phyloP scores from a whole-genome alignment of 352 stramenopile species.

The Phytophthora kernoviae region DNA sequence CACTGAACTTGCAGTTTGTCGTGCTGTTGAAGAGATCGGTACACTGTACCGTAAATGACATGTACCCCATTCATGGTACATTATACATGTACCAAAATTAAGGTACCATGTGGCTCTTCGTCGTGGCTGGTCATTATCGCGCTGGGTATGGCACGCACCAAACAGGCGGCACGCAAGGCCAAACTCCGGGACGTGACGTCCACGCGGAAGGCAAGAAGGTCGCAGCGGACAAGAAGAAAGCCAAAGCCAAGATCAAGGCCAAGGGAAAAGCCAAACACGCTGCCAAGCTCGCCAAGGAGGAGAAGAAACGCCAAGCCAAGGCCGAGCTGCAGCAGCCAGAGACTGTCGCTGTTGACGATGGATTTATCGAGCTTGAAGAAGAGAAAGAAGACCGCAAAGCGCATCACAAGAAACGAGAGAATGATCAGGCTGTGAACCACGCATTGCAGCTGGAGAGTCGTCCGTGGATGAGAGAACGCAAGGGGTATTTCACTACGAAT shows the following conservation, averaged over 20 bases:
- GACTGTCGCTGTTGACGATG: slow-evolving; percentile 32
- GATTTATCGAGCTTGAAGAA: slow-evolving; percentile 54
- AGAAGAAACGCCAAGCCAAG: slow-evolving; percentile 42
- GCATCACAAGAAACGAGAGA: slow-evolving; percentile 9
- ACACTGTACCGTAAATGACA: neutral
- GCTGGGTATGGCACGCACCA: slow-evolving; percentile 53
- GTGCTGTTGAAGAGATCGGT: neutral
- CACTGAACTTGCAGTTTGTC: too few relatives aligned
- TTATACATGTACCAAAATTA: too few relatives aligned
- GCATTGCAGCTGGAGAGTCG: slow-evolving; percentile 49
- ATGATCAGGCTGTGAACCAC: slow-evolving; percentile 16
- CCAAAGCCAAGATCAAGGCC: slow-evolving; percentile 64
- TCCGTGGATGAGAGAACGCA: slow-evolving; percentile 73
- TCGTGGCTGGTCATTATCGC: neutral
- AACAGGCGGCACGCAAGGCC: slow-evolving; percentile 34
- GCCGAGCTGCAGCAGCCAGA: slow-evolving; percentile 2
- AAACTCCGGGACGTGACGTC: slow-evolving; percentile 40
- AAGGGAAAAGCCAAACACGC: slow-evolving; percentile 60
- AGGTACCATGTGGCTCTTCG: too few relatives aligned
- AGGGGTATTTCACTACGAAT: slow-evolving; percentile 65
- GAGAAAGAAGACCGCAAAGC: slow-evolving; percentile 17
- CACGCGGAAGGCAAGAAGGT: slow-evolving; percentile 35
- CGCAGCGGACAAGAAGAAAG: slow-evolving; percentile 46
- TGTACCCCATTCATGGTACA: too few relatives aligned
- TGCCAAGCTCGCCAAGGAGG: slow-evolving; percentile 55